Base-by-base conservation (phyloP, 495 filamentous ascomycete species). In the Hypoxylon cercidicola region DNA sequence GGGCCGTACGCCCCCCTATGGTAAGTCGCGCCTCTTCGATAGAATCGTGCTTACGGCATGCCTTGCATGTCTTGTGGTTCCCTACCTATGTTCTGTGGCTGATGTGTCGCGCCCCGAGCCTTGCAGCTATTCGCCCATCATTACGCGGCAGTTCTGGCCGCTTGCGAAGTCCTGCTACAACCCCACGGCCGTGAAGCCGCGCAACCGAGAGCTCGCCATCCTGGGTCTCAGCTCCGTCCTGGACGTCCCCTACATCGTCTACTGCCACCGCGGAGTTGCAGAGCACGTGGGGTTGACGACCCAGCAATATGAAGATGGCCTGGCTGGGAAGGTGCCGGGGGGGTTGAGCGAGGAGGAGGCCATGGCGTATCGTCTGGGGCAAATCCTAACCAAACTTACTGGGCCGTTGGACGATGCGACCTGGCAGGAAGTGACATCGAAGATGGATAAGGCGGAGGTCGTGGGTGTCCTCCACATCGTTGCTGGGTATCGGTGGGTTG, bases 161-260 rank as follows among this genome's bases (percentile, higher is more conserved):
- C 50, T 23, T 44, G 18, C 4, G 40, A 30, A 2, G 40, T 51
- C 32, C 55, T 53, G 46, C 23, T 13, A 9, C n/a, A n/a, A n/a
- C n/a, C n/a, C n/a, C n/a, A n/a, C n/a, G n/a, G n/a, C n/a, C 20
- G 43, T 64, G 18, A 51, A 50, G 46, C 53, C 53, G 10, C 46
- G 52, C 13, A 50, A 53, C 39, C 18, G 57, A 20, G 43, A 64
- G 45, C 61, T 64, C n/a, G 61, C 47, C 25, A 35, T 64, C 20
- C 15, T 64, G 25, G 61, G 18, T 20, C 39, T 57, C 12, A 18
- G 12, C 11, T 64, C 61, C 9, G 25, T 58, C 16, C 11, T 64
- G 19, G 43, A 58, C 15, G 34, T 30, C 4, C 61, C 61, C 15
- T 64, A 58, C 44, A 35, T 57, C 15, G 5, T 2, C 19, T 46